Base-by-base conservation (phyloP, 192 early-diverging fungal species). In the Backusella liffmaniae region DNA sequence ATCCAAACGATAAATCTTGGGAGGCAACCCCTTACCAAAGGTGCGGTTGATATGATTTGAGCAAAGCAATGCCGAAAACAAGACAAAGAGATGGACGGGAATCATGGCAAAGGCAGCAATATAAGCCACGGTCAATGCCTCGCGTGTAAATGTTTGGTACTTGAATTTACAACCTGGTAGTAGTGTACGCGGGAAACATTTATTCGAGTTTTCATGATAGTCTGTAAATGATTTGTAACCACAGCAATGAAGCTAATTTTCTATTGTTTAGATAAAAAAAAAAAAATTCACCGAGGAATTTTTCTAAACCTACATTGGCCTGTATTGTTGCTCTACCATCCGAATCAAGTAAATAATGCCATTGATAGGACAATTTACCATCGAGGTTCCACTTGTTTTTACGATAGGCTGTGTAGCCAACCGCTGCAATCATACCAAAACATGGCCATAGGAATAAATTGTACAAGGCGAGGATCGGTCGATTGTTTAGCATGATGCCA, bases 401-500 rank as follows among this genome's bases (percentile, higher is more conserved):
- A 4, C 84, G 81, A 66, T 82, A 88, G 23, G 81, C 56, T 5
- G 80, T 77, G 30, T 88, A 88, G 1, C 86, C 86, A 42, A 88
- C 75, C 12, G 86, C 76, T 8, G 84, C 82, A 36, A 88, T 82
- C 37, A 86, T 16, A 15, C 66, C 84, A 72, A 88, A 88, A 18
- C 82, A 73, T 8, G 79, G 81, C 86, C 86, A 88, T 3, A 88
- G 73, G 4, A 88, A 36, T 9, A 88, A 42, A 4, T 84, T 76
- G 39, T 88, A 88, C 3, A 86, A 26, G 1, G 83, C 59, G 8
- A 88, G 66, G 0, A 86, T 75, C 4, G 80, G 76, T 34, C 86
- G 79, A 21, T 83, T 88, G 41, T 88, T 85, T 13, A 78, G 18
- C 76, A 88, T 80, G 71, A 88, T 88, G 0, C 86, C 86, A 32